Conservation (phyloP, 768 basidiomycete species). For the Hypholoma fasciculare region DNA sequence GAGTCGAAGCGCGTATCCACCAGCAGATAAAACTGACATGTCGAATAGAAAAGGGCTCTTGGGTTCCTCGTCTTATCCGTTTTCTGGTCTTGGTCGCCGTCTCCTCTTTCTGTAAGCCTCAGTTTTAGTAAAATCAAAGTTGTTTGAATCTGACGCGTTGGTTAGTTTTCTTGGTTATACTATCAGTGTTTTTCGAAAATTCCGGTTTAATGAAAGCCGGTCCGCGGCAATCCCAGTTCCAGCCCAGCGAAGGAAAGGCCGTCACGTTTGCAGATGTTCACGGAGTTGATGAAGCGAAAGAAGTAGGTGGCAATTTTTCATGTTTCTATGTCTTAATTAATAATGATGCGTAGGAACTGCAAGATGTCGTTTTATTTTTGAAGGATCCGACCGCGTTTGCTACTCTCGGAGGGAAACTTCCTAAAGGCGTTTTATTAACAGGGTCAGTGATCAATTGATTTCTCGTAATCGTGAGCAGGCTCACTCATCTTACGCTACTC, state of each 20-base stretch:
- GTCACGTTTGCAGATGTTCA: constrained; percentile 96
- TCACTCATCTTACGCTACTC: constrained; percentile 2
- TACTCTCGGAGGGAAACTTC: constrained; percentile 88
- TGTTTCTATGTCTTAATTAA: background rate
- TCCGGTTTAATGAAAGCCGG: constrained; percentile 91
- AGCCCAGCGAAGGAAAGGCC: constrained; percentile 75
- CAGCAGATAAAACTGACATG: constrained; percentile 2
- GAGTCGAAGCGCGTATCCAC: constrained; percentile 22
- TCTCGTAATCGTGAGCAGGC: background rate
- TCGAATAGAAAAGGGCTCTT: constrained; percentile 62
- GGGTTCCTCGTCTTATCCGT: constrained; percentile 61
- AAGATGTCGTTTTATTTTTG: constrained; percentile 94
- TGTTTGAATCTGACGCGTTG: background rate
- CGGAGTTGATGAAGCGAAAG: constrained; percentile 96
- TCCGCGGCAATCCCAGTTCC: constrained; percentile 78
- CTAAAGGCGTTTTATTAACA: constrained; percentile 91
- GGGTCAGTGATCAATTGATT: constrained; percentile 41
- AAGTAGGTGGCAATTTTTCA: constrained; percentile 39
- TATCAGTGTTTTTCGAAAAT: constrained; percentile 91
- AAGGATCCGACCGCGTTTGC: constrained; percentile 92
- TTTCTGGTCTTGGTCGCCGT: constrained; percentile 59
- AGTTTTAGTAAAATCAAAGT: background rate
- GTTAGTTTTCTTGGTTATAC: constrained; percentile 77
- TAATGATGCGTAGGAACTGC: constrained; percentile 62
- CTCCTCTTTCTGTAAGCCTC: constrained; percentile 65